These are phyloP conservation scores for Heimioporus punctisporus DNA, from an alignment of 1,284 basidiomycete species.

Conservation along the genomic window DNA sequence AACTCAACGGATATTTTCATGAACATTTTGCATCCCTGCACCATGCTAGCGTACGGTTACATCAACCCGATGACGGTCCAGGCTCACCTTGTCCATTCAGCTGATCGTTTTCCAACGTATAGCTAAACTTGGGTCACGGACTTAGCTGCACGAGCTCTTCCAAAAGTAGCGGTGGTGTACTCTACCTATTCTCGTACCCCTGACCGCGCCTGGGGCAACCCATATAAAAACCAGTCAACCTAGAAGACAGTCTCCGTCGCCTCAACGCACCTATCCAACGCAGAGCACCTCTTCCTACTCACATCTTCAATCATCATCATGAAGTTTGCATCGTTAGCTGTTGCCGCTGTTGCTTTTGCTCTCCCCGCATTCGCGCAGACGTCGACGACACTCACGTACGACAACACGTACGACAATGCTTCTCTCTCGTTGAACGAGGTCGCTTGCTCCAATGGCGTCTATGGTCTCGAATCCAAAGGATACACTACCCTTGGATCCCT, in stretches of 20 bases:
- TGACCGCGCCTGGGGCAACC: neutral
- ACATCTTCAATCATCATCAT: constrained; percentile 8
- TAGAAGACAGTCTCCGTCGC: neutral
- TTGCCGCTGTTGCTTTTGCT: constrained; percentile 10
- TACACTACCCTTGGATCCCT: constrained; percentile 50
- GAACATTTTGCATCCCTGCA: neutral
- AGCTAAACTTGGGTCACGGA: too few species aligned
- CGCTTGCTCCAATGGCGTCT: constrained; percentile 51
- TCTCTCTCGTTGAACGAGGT: constrained; percentile 35
- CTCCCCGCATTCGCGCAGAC: constrained; percentile 18
- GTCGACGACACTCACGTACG: constrained; percentile 26
- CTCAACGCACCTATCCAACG: neutral
- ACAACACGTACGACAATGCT: constrained; percentile 41
- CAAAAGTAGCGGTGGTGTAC: neutral
- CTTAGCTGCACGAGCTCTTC: too few species aligned
- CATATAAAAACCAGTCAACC: constrained; percentile 15
- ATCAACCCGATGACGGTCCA: constrained; percentile 1
- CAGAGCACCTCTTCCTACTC: neutral
- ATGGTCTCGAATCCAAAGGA: constrained; percentile 42
- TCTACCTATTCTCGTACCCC: neutral
- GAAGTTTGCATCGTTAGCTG: constrained; percentile 21
- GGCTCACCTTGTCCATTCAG: constrained; percentile 5
- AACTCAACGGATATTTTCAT: neutral
- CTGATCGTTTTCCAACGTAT: constrained; percentile 1
- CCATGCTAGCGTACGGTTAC: neutral